These are phyloP conservation scores for Phaseolus lunatus DNA, from an alignment of 306 rosid species.

Conservation along the genomic window DNA sequence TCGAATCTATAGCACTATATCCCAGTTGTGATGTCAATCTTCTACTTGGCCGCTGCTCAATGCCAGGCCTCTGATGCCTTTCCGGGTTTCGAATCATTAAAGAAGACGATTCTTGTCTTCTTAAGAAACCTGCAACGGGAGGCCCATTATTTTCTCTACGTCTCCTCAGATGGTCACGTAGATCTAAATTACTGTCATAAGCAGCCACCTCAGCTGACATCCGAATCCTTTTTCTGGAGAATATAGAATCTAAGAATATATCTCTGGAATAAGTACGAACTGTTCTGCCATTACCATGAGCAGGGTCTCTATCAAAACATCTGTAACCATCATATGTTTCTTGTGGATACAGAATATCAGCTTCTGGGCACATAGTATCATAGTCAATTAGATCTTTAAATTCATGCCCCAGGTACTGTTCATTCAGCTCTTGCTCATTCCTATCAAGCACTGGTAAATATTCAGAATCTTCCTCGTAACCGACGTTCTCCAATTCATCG, in stretches of 20 bases:
- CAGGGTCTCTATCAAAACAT: slow-evolving; percentile 49
- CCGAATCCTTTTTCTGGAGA: slow-evolving; percentile 60
- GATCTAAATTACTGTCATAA: slow-evolving; percentile 59
- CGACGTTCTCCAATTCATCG: slow-evolving; percentile 56
- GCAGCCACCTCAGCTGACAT: slow-evolving; percentile 53
- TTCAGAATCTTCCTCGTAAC: slow-evolving; percentile 58
- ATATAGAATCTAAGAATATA: slow-evolving; percentile 54
- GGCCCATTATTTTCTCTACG: slow-evolving; percentile 51
- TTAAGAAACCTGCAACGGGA: slow-evolving; percentile 50
- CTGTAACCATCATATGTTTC: slow-evolving; percentile 48
- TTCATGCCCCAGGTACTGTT: slow-evolving; percentile 54
- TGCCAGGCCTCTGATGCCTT: slow-evolving; percentile 45
- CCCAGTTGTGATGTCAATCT: slow-evolving; percentile 63
- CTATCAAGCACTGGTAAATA: slow-evolving; percentile 53
- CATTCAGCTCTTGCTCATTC: slow-evolving; percentile 53
- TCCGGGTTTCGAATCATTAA: slow-evolving; percentile 47
- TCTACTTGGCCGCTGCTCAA: slow-evolving; percentile 47
- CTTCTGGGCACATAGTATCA: slow-evolving; percentile 52
- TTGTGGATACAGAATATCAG: slow-evolving; percentile 56
- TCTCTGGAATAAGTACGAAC: slow-evolving; percentile 52
- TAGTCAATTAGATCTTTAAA: slow-evolving; percentile 56
- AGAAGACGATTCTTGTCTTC: slow-evolving; percentile 57
- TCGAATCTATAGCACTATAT: slow-evolving; percentile 46
- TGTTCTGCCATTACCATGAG: slow-evolving; percentile 47
- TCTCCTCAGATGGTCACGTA: slow-evolving; percentile 70